phyloP scores from a whole-genome alignment of 1,284 basidiomycete species.

The Hypsizygus ulmarius region DNA sequence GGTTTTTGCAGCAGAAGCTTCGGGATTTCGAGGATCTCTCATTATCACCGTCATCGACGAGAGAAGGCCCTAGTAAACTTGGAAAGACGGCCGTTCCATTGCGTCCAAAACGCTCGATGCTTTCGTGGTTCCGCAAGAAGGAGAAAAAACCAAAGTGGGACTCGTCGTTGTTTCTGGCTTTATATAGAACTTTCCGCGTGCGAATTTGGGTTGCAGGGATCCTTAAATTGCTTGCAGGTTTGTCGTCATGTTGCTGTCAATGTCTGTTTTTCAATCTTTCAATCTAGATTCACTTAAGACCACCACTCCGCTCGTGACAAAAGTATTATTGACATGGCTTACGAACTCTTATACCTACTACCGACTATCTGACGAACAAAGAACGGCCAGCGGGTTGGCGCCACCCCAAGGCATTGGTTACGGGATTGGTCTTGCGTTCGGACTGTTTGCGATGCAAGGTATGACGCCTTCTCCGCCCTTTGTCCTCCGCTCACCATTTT shows the following conservation, averaged over 20 bases:
- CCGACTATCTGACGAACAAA: conserved; percentile 36
- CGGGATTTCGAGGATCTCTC: conserved; percentile 2
- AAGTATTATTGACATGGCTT: conserved; percentile 64
- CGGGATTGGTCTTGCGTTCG: conserved; percentile 54
- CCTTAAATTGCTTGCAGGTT: conserved; percentile 54
- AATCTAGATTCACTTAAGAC: conserved; percentile 53
- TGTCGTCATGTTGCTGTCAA: conserved; percentile 13
- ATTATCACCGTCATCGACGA: conserved; percentile 5
- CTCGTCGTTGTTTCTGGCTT: conserved; percentile 55
- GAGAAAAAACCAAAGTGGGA: conserved; percentile 42
- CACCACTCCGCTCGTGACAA: conserved; percentile 60
- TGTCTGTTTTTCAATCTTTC: background rate
- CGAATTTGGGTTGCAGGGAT: conserved; percentile 55
- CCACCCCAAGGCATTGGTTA: conserved; percentile 51
- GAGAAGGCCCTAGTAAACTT: conserved; percentile 2
- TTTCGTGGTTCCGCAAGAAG: conserved; percentile 10
- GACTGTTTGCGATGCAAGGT: conserved; percentile 69
- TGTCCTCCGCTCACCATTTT: conserved; percentile 1
- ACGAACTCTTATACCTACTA: conserved; percentile 50
- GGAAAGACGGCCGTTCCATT: conserved; percentile 3
- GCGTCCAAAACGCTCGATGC: background rate
- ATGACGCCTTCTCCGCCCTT: conserved; percentile 16
- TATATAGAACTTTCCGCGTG: conserved; percentile 53
- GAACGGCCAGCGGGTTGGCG: conserved; percentile 29
- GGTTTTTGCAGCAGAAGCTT: conserved; percentile 20